These are phyloP conservation scores for Spizellomyces punctatus DNA, from an alignment of 192 early-diverging fungal genomes.

Conservation along the genomic window DNA sequence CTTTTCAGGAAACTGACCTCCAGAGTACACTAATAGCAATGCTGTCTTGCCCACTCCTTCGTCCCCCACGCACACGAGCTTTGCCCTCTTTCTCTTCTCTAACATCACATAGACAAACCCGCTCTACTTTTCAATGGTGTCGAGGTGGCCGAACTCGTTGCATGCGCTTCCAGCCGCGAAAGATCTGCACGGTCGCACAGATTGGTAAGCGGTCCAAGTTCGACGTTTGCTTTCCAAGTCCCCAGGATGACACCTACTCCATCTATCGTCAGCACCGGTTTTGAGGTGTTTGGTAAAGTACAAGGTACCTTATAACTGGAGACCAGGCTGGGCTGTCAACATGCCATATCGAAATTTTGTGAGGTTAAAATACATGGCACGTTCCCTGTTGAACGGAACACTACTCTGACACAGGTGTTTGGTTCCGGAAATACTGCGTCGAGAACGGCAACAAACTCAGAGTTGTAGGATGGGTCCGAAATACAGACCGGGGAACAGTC, in stretches of 20 bases:
- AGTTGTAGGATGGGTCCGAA: constrained; percentile 35
- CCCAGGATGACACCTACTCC: too few species aligned
- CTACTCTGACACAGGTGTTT: constrained; percentile 25
- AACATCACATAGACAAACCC: too few species aligned
- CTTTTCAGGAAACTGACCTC: constrained; percentile 12
- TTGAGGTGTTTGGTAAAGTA: constrained; percentile 44
- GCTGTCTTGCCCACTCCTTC: constrained; percentile 25
- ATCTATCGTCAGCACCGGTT: not conserved
- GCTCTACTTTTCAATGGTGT: too few species aligned
- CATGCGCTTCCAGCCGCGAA: too few species aligned
- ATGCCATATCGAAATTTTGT: too few species aligned
- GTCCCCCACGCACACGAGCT: constrained; percentile 28
- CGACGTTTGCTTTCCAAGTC: too few species aligned
- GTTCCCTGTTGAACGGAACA: not conserved
- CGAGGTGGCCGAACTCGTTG: too few species aligned
- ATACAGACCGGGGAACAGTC: constrained; percentile 27
- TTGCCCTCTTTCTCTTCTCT: not conserved
- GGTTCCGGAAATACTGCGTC: constrained; percentile 37
- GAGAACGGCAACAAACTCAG: constrained; percentile 10
- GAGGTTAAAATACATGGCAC: too few species aligned
- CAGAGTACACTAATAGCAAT: constrained; percentile 9
- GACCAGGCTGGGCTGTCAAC: too few species aligned
- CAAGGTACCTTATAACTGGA: constrained; percentile 19
- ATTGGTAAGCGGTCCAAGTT: too few species aligned
- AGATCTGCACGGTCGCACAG: too few species aligned